Base-by-base conservation (phyloP, 768 basidiomycete species). In the Boletellus ananiceps region DNA sequence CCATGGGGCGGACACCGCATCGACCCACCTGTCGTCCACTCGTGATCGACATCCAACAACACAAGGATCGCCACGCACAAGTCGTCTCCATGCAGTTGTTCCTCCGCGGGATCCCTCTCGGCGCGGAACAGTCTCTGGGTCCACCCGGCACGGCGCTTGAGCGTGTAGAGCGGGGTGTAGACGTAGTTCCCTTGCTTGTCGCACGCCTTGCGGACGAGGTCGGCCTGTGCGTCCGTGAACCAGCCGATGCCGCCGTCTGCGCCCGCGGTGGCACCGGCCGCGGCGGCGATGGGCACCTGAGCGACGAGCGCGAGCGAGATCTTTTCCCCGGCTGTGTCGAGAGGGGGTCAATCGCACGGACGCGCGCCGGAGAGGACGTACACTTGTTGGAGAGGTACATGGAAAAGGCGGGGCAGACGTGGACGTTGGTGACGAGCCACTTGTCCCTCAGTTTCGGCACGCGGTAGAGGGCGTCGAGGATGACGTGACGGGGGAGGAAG, bases 361-460 rank as follows among this genome's bases (percentile, higher is more conserved):
- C 23, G 23, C 5, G 23, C 23, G 18, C 25, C 25, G 8, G 18
- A 15, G 33, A 13, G 23, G 14, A 42, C 35, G 16, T 36, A 61
- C 59, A 50, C 37, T 62, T 69, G 43, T 65, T 52, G 27, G 65
- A 66, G 25, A 69, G 54, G 16, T 67, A 73, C 60, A 69, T 61
- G 41, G 60, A 63, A 21, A 56, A 63, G 1, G 70, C 71, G 11
- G 68, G 69, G 41, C 68, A 73, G 4, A 52, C 11, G 44, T 71
- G 51, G 0, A 57, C 29, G 46, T 52, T 58, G 0, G 71, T 72
- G 46, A 72, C 70, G 44, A 72, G 58, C 43, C 44, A 61, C 47
- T 61, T 72, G 60, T 61, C 56, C 5, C 43, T 52, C n/a, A 72
- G 61, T 5, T 14, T 44, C 0, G 55, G 61, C 0, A 68, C 49